phyloP scores from a whole-genome alignment of 257 asterid genomes.

The Nicotiana tabacum region DNA sequence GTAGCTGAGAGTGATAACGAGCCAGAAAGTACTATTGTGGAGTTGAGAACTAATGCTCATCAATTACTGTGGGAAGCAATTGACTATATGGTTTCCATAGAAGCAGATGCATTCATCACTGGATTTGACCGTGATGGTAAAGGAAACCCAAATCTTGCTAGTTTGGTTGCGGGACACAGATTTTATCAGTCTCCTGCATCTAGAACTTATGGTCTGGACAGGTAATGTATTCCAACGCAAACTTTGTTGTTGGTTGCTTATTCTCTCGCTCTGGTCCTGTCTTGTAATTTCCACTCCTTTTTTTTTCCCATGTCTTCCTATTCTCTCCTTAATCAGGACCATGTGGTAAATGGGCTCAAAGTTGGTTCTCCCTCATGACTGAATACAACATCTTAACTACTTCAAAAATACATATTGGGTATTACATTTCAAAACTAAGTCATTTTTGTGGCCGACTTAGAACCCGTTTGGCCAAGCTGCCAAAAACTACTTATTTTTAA shows the following conservation, averaged over 20 bases:
- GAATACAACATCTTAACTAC: background rate
- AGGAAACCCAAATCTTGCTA: conserved; percentile 84
- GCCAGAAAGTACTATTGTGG: conserved; percentile 90
- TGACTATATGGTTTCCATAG: conserved; percentile 72
- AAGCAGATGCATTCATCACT: conserved; percentile 78
- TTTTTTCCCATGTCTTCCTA: background rate
- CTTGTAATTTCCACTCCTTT: background rate
- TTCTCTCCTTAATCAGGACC: background rate
- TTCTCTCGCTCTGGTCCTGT: background rate
- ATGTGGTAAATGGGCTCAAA: background rate
- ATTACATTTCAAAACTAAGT: background rate
- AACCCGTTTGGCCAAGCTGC: no score
- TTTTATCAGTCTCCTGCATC: conserved; percentile 62
- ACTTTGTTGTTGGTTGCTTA: background rate
- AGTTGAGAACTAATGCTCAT: conserved; percentile 88
- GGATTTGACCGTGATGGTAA: conserved; percentile 95
- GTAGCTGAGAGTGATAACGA: conserved; percentile 97
- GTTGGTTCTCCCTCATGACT: background rate
- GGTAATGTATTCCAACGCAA: conserved; percentile 34
- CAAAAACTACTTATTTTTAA: no score
- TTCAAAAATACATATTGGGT: background rate
- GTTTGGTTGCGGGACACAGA: conserved; percentile 91
- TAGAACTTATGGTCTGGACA: conserved; percentile 66
- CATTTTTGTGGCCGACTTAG: background rate
- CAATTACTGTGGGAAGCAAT: conserved; percentile 92